A percentile compares a stretch with the other conserved stretches of the same genome.
Evolutionary conservation across 2,329 filamentous ascomycete genomes (phyloP).

Genomic region (Penicillium oxalicum): DNA sequence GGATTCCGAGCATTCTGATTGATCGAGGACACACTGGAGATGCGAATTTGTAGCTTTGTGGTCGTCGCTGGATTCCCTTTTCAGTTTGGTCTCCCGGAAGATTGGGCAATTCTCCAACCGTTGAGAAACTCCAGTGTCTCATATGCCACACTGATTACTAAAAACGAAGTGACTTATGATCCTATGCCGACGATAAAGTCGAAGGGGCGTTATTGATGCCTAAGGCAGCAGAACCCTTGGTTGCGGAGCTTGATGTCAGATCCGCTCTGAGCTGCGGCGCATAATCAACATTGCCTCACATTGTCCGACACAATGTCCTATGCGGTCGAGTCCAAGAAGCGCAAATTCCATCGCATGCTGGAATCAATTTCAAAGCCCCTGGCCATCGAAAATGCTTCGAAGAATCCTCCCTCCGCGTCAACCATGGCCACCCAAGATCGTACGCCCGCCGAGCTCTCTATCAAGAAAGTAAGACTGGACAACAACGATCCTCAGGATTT

Average conservation of each 20-base stretch:
- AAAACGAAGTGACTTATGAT: too few species aligned
- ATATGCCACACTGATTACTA: too few species aligned
- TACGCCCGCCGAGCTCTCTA: slow-evolving; percentile 23
- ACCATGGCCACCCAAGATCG: slow-evolving; percentile 21
- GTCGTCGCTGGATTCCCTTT: too few species aligned
- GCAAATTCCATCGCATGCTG: slow-evolving; percentile 43
- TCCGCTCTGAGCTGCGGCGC: slow-evolving; percentile 6
- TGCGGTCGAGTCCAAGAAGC: slow-evolving; percentile 42
- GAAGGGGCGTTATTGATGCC: slow-evolving; percentile 7
- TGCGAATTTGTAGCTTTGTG: too few species aligned
- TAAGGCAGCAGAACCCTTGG: slow-evolving; percentile 18
- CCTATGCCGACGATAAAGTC: too few species aligned
- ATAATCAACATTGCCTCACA: slow-evolving; percentile 3
- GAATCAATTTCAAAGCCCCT: slow-evolving; percentile 39
- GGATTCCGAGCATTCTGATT: too few species aligned
- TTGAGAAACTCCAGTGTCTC: too few species aligned
- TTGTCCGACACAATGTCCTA: slow-evolving; percentile 34
- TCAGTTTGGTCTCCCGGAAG: too few species aligned
- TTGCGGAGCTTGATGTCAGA: slow-evolving; percentile 11
- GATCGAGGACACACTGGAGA: too few species aligned
- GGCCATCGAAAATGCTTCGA: slow-evolving; percentile 16
- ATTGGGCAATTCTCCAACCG: too few species aligned
- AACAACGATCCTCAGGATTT: slow-evolving; percentile 17
- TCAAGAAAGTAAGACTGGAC: slow-evolving; percentile 32
- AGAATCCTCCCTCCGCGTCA: slow-evolving; percentile 15